Evolutionary conservation across 108 stramenopile genomes (phyloP).

Genomic region (Nannochloropsis granulata): DNA sequence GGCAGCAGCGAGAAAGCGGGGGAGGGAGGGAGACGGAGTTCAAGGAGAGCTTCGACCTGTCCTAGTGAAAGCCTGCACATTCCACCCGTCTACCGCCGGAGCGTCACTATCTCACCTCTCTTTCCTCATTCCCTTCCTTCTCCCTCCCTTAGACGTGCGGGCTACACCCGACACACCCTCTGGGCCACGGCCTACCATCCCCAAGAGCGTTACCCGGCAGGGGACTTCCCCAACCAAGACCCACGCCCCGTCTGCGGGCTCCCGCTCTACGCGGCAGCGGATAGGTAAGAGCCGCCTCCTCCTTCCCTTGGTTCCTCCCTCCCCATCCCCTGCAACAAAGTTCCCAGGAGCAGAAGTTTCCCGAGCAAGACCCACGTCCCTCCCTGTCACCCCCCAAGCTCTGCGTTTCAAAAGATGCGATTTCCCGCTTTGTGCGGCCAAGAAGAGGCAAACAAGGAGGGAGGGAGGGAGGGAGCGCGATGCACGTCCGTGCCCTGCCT

Average conservation of each 20-base stretch:
- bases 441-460: not conserved
- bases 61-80: too few species aligned
- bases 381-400: too few species aligned
- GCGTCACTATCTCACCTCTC: not conserved
- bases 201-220: constrained; percentile 7
- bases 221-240: constrained; percentile 14
- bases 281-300: not conserved
- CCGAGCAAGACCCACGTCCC: too few species aligned
- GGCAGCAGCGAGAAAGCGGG: not conserved
- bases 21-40: not conserved
- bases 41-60: too few species aligned
- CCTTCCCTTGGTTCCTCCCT: too few species aligned
- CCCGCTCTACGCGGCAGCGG: not conserved
- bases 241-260: not conserved
- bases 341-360: too few species aligned
- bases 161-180: not conserved
- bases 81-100: too few species aligned
- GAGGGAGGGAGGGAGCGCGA: not conserved
- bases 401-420: too few species aligned
- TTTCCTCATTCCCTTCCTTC: not conserved
- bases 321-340: too few species aligned
- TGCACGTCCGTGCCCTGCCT: not conserved
- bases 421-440: too few species aligned
- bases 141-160: not conserved
- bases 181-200: constrained; percentile 8